phyloP scores from a whole-genome alignment of 257 asterid species.

The Pogostemon cablin region DNA sequence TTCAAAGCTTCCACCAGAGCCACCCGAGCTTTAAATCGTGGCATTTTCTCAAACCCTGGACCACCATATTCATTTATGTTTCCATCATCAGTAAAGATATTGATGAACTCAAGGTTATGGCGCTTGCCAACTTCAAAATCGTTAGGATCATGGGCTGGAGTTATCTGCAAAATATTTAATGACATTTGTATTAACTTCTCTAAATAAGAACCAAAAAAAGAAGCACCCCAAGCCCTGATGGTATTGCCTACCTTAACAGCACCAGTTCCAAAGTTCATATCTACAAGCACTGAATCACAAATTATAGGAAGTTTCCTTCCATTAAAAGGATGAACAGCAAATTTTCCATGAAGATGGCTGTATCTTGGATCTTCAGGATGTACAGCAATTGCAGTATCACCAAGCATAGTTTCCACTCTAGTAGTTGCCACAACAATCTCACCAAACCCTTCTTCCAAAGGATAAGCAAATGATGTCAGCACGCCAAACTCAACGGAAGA shows the following conservation, averaged over 20 bases:
- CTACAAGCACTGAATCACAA: slow-evolving; percentile 85
- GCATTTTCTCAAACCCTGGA: slow-evolving; percentile 69
- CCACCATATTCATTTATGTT: slow-evolving; percentile 91
- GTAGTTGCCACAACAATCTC: slow-evolving; percentile 98
- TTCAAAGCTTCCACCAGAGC: slow-evolving; percentile 75
- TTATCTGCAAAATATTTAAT: slow-evolving; percentile 61
- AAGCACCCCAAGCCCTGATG: slow-evolving; percentile 23
- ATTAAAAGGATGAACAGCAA: slow-evolving; percentile 87
- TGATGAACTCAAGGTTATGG: slow-evolving; percentile 76
- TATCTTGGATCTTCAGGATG: slow-evolving; percentile 90
- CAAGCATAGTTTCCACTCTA: slow-evolving; percentile 93
- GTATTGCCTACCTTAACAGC: slow-evolving; percentile 76
- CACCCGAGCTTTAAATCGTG: slow-evolving; percentile 86
- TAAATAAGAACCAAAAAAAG: slow-evolving; percentile 14
- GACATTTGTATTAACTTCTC: slow-evolving; percentile 32
- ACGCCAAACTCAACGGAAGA: slow-evolving; percentile 95
- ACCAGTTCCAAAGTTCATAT: slow-evolving; percentile 94
- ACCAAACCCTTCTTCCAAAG: slow-evolving; percentile 78
- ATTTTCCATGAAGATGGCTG: slow-evolving; percentile 80
- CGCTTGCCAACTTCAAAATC: slow-evolving; percentile 98
- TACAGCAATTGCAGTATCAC: slow-evolving; percentile 94
- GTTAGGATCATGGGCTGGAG: slow-evolving; percentile 99
- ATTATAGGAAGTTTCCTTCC: slow-evolving; percentile 87
- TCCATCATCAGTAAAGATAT: slow-evolving; percentile 93
- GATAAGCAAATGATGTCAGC: slow-evolving; percentile 93